A percentile compares a stretch with the other conserved stretches of the same genome.
phyloP scores from a whole-genome alignment of 345 rosid genomes.

The Populus euphratica region DNA sequence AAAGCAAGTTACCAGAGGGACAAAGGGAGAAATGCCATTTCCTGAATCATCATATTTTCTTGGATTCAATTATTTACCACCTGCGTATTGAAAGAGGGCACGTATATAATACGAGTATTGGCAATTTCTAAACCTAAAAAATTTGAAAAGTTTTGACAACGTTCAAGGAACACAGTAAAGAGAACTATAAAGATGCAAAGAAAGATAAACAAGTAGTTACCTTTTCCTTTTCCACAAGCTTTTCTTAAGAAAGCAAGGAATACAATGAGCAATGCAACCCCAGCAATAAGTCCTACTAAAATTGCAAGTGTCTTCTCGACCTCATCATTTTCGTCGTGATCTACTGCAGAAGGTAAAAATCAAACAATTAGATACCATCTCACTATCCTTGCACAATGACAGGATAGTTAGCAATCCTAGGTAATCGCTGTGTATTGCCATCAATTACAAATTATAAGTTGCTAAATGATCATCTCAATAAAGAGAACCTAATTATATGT shows the following conservation, averaged over 20 bases:
- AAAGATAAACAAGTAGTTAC: constrained; percentile 20
- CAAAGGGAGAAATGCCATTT: neutral
- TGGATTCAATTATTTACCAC: constrained; percentile 32
- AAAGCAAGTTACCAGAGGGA: constrained; percentile 16
- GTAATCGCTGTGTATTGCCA: neutral
- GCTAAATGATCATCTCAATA: neutral
- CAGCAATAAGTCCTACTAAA: constrained; percentile 79
- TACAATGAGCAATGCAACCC: constrained; percentile 69
- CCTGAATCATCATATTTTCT: neutral
- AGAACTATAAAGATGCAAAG: neutral
- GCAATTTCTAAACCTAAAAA: neutral
- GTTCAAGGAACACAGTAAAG: neutral
- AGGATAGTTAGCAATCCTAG: constrained; percentile 3
- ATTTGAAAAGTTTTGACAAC: neutral
- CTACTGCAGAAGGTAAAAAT: constrained; percentile 9
- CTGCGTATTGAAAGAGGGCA: constrained; percentile 22
- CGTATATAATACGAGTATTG: neutral
- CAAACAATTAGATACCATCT: neutral
- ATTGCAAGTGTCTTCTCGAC: constrained; percentile 90
- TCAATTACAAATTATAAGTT: neutral
- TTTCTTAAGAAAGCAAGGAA: constrained; percentile 65
- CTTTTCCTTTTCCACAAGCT: constrained; percentile 55
- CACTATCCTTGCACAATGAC: neutral
- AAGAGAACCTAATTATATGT: neutral
- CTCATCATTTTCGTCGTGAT: constrained; percentile 53